These are phyloP conservation scores for Candida khao-thaluensis DNA, from an alignment of 805 yeast genomes.

Conservation along the genomic window DNA sequence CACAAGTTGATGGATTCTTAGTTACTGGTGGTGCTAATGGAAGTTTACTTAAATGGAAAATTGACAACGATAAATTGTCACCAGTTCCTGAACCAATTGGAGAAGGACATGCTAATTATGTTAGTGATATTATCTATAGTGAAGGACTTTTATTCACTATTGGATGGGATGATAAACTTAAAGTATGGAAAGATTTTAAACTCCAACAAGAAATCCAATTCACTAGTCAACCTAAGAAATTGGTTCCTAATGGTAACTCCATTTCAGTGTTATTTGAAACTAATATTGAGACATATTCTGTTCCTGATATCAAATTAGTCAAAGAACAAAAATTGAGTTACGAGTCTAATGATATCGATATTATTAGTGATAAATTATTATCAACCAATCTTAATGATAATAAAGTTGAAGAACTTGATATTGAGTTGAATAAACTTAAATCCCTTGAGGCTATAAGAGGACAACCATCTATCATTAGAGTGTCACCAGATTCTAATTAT, in stretches of 20 bases:
- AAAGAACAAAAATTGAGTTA: conserved; percentile 21
- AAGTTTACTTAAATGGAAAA: conserved; percentile 58
- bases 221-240: conserved; percentile 37
- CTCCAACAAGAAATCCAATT: conserved; percentile 13
- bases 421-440: conserved; percentile 46
- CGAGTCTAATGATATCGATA: conserved; percentile 25
- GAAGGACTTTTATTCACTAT: conserved; percentile 44
- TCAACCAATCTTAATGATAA: conserved; percentile 32
- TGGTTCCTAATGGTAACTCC: conserved; percentile 25
- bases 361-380: conserved; percentile 23
- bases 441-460: conserved; percentile 28
- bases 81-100: conserved; percentile 29
- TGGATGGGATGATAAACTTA: conserved; percentile 88
- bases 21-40: conserved; percentile 86
- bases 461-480: conserved; percentile 48
- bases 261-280: conserved; percentile 33
- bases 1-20: conserved; percentile 28
- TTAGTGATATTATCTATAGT: conserved; percentile 48
- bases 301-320: conserved; percentile 12
- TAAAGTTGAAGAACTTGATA: conserved; percentile 27
- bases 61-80: conserved; percentile 15
- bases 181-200: conserved; percentile 30
- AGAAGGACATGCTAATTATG: conserved; percentile 59
- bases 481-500: conserved; percentile 67
- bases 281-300: conserved; percentile 24